A percentile compares a stretch with the other conserved stretches of the same genome.
Evolutionary conservation across 768 basidiomycete genomes (phyloP).

Genomic region (Boletus insuetus): DNA sequence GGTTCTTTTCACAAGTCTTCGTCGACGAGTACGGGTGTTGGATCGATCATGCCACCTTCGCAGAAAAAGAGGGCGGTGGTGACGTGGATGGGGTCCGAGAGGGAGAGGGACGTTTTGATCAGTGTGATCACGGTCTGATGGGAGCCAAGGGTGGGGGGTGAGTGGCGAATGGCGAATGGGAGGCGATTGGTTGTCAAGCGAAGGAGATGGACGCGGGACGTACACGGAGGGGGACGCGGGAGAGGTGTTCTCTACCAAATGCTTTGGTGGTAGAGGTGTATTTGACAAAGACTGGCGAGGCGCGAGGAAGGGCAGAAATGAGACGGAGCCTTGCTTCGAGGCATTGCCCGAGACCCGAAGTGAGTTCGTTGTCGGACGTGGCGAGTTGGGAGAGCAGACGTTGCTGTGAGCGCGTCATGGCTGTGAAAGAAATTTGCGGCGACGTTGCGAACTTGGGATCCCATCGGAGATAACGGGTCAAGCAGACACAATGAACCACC

Average conservation of each 20-base stretch:
- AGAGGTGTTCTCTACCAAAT: conserved; percentile 30
- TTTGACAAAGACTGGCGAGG: conserved; percentile 27
- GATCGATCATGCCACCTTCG: conserved; percentile 30
- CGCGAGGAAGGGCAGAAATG: conserved; percentile 28
- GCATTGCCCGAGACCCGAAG: conserved; percentile 32
- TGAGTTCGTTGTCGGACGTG: conserved; percentile 32
- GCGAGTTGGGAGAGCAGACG: too few relatives aligned
- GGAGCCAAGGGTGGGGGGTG: neutral
- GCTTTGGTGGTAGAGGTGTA: conserved; percentile 28
- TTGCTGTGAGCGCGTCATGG: too few relatives aligned
- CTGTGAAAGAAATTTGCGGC: too few relatives aligned
- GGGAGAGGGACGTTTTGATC: conserved; percentile 16
- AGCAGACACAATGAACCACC: too few relatives aligned
- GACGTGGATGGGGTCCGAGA: conserved; percentile 21
- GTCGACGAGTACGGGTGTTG: conserved; percentile 12
- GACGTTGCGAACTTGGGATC: too few relatives aligned
- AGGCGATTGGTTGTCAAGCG: too few relatives aligned
- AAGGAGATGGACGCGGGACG: neutral
- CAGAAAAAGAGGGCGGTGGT: conserved; percentile 26
- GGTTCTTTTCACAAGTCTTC: conserved; percentile 33
- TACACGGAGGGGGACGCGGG: conserved; percentile 33
- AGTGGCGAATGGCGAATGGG: too few relatives aligned
- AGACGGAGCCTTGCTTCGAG: conserved; percentile 33
- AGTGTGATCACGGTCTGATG: conserved; percentile 24
- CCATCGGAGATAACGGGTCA: too few relatives aligned